A percentile compares a stretch with the other conserved stretches of the same genome.
These are phyloP conservation scores for Kwoniella sp. DNA, from an alignment of 768 basidiomycete genomes.

Conservation along the genomic window DNA sequence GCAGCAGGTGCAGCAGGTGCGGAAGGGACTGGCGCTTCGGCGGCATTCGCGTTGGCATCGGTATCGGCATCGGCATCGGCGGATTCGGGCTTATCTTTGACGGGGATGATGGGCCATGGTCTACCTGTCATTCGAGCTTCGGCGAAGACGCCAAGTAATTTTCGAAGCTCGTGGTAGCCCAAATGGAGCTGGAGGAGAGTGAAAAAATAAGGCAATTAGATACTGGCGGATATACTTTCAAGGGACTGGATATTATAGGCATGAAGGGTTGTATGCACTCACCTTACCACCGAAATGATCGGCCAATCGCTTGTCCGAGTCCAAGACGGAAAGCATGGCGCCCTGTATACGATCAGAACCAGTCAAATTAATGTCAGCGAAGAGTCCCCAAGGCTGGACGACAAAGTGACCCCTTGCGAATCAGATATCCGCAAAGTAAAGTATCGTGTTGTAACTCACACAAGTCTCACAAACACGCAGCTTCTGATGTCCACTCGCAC, in stretches of 20 bases:
- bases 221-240: too few relatives aligned
- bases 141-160: conserved; percentile 85
- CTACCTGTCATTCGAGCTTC: conserved; percentile 71
- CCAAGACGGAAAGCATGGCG: conserved; percentile 96
- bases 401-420: too few relatives aligned
- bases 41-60: neutral
- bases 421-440: too few relatives aligned
- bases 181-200: conserved; percentile 78
- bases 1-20: conserved; percentile 44
- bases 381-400: neutral
- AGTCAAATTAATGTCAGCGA: neutral
- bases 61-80: conserved; percentile 18
- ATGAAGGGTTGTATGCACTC: too few relatives aligned
- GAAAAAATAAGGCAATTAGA: conserved; percentile 4
- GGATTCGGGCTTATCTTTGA: conserved; percentile 15
- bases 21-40: conserved; percentile 5
- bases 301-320: conserved; percentile 96
- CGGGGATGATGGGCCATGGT: conserved; percentile 55
- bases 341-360: conserved; percentile 52
- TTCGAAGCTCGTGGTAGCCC: conserved; percentile 96
- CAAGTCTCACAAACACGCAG: conserved; percentile 99
- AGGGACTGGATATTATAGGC: too few relatives aligned
- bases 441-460: conserved; percentile 53
- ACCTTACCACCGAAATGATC: conserved; percentile 99
- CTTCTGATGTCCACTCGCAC: conserved; percentile 99